Evolutionary conservation across 1,284 basidiomycete species (phyloP), one percentile per base, ranked within the genome.

Genomic region (Lignosus rhinocerotis): DNA sequence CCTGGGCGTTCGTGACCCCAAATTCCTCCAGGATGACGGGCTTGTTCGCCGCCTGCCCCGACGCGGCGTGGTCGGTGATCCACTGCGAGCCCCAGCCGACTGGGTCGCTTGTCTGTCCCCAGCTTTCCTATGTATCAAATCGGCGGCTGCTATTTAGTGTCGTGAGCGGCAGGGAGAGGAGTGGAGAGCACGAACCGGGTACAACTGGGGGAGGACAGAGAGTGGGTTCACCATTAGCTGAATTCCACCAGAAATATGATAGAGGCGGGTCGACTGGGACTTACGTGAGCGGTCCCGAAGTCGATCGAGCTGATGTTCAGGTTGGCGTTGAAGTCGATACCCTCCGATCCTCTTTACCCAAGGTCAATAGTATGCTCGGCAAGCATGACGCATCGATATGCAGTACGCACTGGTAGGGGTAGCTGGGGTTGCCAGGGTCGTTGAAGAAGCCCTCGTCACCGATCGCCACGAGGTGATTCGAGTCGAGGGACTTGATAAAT

Each of bases 381-480:
- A 16, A 9, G n/a, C n/a, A 1, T 33, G 3, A 3, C n/a, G n/a
- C 8, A 25, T 30, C n/a, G n/a, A 5, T 42, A 32, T n/a, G 7
- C 2, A n/a, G 9, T 2, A 73, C 78, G 50, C 51, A 84, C 83
- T 80, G 76, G 70, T 87, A 87, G 10, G 82, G 78, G 58, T 76
- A 80, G 31, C 79, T 76, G 1, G 77, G 69, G 54, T 73, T 78
- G 52, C 73, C 68, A 0, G 79, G 77, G 56, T 81, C 70, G 64
- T 85, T 82, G 73, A 80, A 85, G 75, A 83, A 86, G 2, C 85
- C 84, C 63, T 87, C 84, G 56, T 86, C 85, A 6, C 84, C 83
- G 38, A 87, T 69, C 1, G 73, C 80, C 9, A 75, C 73, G n/a
- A 75, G 67, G 58, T 75, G 73, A 60, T 71, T 73, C 10, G 65